These are phyloP conservation scores for Coemansia sp. DNA, from an alignment of 192 early-diverging fungal genomes.

Conservation along the genomic window DNA sequence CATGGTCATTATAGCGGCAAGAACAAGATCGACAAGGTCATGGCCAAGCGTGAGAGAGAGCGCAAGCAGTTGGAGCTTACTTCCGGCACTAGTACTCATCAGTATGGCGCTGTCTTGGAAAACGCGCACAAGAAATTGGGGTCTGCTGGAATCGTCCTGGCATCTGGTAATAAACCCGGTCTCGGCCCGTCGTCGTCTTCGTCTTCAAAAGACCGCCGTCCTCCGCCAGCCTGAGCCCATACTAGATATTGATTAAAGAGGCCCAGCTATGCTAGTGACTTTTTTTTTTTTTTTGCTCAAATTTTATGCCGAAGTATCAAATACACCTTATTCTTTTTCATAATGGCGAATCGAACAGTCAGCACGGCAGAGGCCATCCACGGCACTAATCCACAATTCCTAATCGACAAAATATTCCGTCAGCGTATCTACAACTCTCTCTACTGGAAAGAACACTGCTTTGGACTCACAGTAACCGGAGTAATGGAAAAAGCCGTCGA, in stretches of 20 bases:
- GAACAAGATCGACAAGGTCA: constrained; percentile 88
- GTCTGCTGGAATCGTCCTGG: constrained; percentile 80
- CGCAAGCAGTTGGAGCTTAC: constrained; percentile 72
- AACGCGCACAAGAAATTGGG: constrained; percentile 71
- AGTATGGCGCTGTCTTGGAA: constrained; percentile 69
- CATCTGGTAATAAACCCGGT: constrained; percentile 63
- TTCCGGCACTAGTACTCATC: constrained; percentile 74
- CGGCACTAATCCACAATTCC: constrained; percentile 90
- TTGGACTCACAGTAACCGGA: constrained; percentile 87
- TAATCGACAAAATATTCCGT: constrained; percentile 94
- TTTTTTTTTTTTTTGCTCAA: background rate
- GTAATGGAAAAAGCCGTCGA: constrained; percentile 87
- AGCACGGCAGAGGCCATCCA: constrained; percentile 72
- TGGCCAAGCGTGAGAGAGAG: constrained; percentile 82
- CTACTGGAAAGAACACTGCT: constrained; percentile 98
- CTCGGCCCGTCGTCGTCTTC: background rate
- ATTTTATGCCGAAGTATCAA: background rate
- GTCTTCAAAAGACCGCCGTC: background rate
- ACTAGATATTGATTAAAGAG: background rate
- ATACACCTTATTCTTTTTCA: background rate
- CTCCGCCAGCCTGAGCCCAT: background rate
- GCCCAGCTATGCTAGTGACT: background rate
- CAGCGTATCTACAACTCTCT: constrained; percentile 86
- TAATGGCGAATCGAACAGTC: constrained; percentile 71
- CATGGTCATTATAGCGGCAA: constrained; percentile 94